Evolutionary conservation across 148 eudicot species (phyloP), one percentile per base, ranked within the genome.

Genomic region (Vaccinium corymbosum): DNA sequence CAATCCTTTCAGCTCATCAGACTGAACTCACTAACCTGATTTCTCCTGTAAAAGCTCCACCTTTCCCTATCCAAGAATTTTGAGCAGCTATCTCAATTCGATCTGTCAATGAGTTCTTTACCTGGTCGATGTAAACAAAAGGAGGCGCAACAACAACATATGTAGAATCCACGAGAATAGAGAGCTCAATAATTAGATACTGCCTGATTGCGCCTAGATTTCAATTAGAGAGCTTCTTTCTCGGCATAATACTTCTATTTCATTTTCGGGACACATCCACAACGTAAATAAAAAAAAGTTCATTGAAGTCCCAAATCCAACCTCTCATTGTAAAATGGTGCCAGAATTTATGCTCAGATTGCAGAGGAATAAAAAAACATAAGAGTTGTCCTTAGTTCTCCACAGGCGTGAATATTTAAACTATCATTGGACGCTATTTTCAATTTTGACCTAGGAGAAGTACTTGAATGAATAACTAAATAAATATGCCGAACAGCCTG

Each of bases 21-120:
- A 49, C 57, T 52, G 48, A 59, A 73, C 20, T 17, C 16, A 48
- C 62, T 85, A 57, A 94, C 98, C 98, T 95, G 93, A 95, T 95
- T 90, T 95, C 98, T 85, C 98, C 98, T 2, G 98, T 95, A 83
- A 93, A 95, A 82, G 98, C 98, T 75, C 98, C 98, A 85, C 98
- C 98, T 87, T 95, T 95, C 38, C 95, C 95, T 74, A 89, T 90
- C 98, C 98, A 94, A 87, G 95, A 94, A 86, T 95, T 95, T 86
- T 95, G 98, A 32, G 93, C 98, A 78, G 98, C 90, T 88, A 95
- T 87, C 91, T 94, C 98, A 25, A 95, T 88, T 52, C 93, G 91
- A 82, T 86, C 92, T 71, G 95, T 88, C 76, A 95, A 87, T 29
- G 97, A 92, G 83, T 76, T 93, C 92, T 93, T 95, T 20, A 95